Conservation (phyloP, 345 rosid genomes). For the Euphorbia tirucalli region DNA sequence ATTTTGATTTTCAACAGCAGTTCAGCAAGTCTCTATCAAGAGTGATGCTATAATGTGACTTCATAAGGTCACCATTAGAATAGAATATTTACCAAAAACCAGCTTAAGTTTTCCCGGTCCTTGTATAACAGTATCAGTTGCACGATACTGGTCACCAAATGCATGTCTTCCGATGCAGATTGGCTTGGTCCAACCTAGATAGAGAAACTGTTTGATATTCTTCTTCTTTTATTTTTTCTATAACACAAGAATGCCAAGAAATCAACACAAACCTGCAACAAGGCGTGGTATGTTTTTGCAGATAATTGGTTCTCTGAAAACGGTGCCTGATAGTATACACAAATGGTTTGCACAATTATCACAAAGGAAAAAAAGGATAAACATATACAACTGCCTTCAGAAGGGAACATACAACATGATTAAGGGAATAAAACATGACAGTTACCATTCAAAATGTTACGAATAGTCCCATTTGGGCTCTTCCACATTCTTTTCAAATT, state of each 20-base stretch:
- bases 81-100: conserved; percentile 60
- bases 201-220: background rate
- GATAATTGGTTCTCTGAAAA: conserved; percentile 92
- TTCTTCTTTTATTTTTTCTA: background rate
- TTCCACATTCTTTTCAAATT: conserved; percentile 34
- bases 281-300: conserved; percentile 90
- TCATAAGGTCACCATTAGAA: background rate
- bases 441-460: conserved; percentile 33
- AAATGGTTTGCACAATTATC: background rate
- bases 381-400: background rate
- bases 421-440: background rate
- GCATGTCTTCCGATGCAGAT: conserved; percentile 99
- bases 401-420: background rate
- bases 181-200: conserved; percentile 91
- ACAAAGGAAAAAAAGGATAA: background rate
- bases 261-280: conserved; percentile 59
- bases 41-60: background rate
- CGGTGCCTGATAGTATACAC: conserved; percentile 65
- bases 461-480: conserved; percentile 37
- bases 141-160: conserved; percentile 91
- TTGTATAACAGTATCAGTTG: conserved; percentile 81
- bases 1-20: background rate
- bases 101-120: conserved; percentile 90
- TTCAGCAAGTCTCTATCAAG: background rate
- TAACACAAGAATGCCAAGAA: background rate